These are phyloP conservation scores for Pezicula carpinea DNA, from an alignment of 2,329 filamentous ascomycete genomes.

Conservation along the genomic window DNA sequence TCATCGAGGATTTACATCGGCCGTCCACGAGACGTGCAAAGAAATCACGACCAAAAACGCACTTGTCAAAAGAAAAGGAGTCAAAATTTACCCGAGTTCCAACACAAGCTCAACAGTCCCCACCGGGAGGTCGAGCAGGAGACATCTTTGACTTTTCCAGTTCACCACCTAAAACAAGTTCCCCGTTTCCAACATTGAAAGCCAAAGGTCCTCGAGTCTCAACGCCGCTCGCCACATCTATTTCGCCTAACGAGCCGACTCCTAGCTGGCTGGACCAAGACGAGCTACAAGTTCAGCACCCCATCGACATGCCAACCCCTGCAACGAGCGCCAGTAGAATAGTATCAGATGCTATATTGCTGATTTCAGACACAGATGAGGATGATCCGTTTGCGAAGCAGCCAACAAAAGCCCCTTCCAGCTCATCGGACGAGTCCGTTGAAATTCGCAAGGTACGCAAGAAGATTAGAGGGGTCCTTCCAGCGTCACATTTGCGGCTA, in stretches of 20 bases:
- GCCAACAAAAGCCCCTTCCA: conserved; percentile 3
- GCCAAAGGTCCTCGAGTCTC: not conserved
- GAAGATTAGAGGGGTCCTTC: conserved; percentile 54
- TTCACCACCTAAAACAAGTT: conserved; percentile 36
- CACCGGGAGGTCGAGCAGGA: not conserved
- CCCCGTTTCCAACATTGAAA: conserved; percentile 17
- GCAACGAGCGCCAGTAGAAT: conserved; percentile 24
- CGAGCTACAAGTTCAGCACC: conserved; percentile 2
- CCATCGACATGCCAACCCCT: conserved; percentile 21
- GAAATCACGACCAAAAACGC: conserved; percentile 14
- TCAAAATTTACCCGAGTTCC: conserved; percentile 19
- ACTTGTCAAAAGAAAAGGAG: conserved; percentile 20
- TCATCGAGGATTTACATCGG: no score
- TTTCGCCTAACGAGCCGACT: conserved; percentile 14
- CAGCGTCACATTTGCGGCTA: conserved; percentile 62
- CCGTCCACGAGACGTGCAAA: not conserved
- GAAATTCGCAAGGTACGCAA: conserved; percentile 22
- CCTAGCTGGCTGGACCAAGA: conserved; percentile 9
- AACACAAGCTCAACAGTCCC: conserved; percentile 11
- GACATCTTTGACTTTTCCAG: conserved; percentile 33
- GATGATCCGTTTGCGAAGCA: conserved; percentile 20
- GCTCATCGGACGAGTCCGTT: conserved; percentile 25
- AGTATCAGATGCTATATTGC: conserved; percentile 5
- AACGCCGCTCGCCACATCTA: conserved; percentile 13
- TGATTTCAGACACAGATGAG: conserved; percentile 16